phyloP scores from a whole-genome alignment of 2,329 filamentous ascomycete genomes.

The Fusarium virguliforme region DNA sequence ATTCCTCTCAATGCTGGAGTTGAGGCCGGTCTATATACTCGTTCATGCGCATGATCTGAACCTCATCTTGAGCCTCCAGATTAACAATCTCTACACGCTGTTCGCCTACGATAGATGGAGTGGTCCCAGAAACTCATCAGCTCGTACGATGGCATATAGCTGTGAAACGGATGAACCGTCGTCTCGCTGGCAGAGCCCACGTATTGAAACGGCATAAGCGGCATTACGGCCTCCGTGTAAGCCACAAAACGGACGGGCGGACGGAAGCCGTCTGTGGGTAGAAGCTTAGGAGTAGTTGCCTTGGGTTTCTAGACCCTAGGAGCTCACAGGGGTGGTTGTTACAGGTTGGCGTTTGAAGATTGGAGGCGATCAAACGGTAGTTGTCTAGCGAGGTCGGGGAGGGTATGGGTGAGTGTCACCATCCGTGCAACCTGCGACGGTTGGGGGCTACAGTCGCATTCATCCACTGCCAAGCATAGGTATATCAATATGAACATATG shows the following conservation, averaged over 20 bases:
- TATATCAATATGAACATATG: not conserved
- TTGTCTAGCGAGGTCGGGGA: slow-evolving; percentile 10
- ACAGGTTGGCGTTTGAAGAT: slow-evolving; percentile 21
- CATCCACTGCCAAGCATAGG: not conserved
- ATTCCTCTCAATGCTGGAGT: slow-evolving; percentile 13
- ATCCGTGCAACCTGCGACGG: slow-evolving; percentile 3
- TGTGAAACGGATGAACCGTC: slow-evolving; percentile 35
- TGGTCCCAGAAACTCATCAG: slow-evolving; percentile 39
- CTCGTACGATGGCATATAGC: slow-evolving; percentile 40
- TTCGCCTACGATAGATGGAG: slow-evolving; percentile 15
- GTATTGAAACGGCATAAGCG: slow-evolving; percentile 27
- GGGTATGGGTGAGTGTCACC: not conserved
- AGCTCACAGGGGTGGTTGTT: slow-evolving; percentile 3
- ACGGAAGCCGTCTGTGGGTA: not conserved
- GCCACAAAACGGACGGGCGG: slow-evolving; percentile 4
- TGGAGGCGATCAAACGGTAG: slow-evolving; percentile 14
- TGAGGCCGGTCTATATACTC: slow-evolving; percentile 35
- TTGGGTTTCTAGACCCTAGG: not conserved
- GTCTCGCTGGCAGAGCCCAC: not conserved
- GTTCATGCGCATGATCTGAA: not conserved
- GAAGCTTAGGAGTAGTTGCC: not conserved
- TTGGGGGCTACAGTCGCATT: not conserved
- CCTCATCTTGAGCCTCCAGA: slow-evolving; percentile 3
- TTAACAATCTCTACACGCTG: not conserved
- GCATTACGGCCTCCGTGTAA: slow-evolving; percentile 9